These are phyloP conservation scores for Eimeria acervulina DNA, from an alignment of 169 alveolate species.

Conservation along the genomic window DNA sequence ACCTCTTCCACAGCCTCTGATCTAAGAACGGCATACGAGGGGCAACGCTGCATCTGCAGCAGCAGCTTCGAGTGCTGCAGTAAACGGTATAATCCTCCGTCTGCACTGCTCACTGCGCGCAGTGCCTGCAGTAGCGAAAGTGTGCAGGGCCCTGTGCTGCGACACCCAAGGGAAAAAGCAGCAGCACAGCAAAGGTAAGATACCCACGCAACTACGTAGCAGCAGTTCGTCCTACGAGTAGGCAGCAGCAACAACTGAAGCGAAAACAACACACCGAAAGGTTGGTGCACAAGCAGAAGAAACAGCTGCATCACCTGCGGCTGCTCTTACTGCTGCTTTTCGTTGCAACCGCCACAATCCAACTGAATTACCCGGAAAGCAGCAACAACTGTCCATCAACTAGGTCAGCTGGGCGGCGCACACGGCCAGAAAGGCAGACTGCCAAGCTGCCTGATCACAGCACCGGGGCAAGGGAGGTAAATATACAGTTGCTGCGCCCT, in stretches of 20 bases:
- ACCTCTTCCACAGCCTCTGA: slow-evolving; percentile 23
- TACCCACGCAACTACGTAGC: not conserved
- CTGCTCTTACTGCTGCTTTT: not conserved
- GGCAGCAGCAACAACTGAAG: not conserved
- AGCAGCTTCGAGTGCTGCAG: slow-evolving; percentile 15
- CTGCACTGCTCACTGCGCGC: slow-evolving; percentile 35
- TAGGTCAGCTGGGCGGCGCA: slow-evolving; percentile 40
- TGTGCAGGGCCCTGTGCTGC: slow-evolving; percentile 48
- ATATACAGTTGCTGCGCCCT: not conserved
- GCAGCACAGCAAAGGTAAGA: not conserved
- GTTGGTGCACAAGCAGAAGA: not conserved
- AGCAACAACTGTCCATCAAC: slow-evolving; percentile 41
- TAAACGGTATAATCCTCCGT: slow-evolving; percentile 19
- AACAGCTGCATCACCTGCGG: not conserved
- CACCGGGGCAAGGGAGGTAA: too few species aligned
- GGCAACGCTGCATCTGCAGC: slow-evolving; percentile 25
- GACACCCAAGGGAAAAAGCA: not conserved
- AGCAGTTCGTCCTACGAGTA: not conserved
- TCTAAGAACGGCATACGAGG: slow-evolving; percentile 4
- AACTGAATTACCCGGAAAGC: slow-evolving; percentile 48
- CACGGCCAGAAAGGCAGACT: slow-evolving; percentile 39
- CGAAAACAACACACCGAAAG: not conserved
- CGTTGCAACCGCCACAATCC: not conserved
- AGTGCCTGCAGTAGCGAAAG: slow-evolving; percentile 53
- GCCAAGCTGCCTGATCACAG: slow-evolving; percentile 8